A percentile compares a stretch with the other conserved stretches of the same genome.
phyloP scores from a whole-genome alignment of 2,329 filamentous ascomycete genomes.

The Talaromyces sp. region DNA sequence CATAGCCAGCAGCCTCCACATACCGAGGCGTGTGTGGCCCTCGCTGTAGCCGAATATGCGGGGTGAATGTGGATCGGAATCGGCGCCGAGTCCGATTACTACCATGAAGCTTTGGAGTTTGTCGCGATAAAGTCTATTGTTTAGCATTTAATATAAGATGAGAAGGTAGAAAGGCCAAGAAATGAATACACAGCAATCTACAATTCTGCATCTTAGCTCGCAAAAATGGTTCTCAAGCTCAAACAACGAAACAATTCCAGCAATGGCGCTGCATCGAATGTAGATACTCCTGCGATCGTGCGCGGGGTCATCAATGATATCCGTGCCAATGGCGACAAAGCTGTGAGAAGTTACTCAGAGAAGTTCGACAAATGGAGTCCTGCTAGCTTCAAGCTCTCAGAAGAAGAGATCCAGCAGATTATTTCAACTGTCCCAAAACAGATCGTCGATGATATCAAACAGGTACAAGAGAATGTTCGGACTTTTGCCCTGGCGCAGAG shows the following conservation, averaged over 20 bases:
- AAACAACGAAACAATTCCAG: slow-evolving; percentile 11
- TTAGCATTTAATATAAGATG: background rate
- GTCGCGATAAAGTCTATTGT: background rate
- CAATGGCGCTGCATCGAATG: slow-evolving; percentile 2
- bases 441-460: slow-evolving; percentile 57
- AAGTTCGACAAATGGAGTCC: slow-evolving; percentile 60
- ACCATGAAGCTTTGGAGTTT: slow-evolving; percentile 2
- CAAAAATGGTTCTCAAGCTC: slow-evolving; percentile 15
- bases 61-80: slow-evolving; percentile 13
- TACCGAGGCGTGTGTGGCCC: slow-evolving; percentile 14
- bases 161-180: background rate
- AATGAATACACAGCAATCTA: background rate
- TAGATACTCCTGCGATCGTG: slow-evolving; percentile 41
- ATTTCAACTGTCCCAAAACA: slow-evolving; percentile 52
- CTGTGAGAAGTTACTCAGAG: slow-evolving; percentile 54
- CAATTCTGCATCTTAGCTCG: no score
- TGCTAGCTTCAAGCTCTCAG: slow-evolving; percentile 52
- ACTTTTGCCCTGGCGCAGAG: slow-evolving; percentile 53
- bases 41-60: slow-evolving; percentile 9
- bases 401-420: slow-evolving; percentile 47
- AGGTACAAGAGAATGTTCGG: slow-evolving; percentile 55
- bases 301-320: slow-evolving; percentile 54
- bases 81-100: slow-evolving; percentile 17
- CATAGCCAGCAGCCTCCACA: slow-evolving; percentile 10
- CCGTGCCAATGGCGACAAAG: slow-evolving; percentile 50